These are phyloP conservation scores for Plectranthus barbatus DNA, from an alignment of 257 asterid species.

Conservation along the genomic window DNA sequence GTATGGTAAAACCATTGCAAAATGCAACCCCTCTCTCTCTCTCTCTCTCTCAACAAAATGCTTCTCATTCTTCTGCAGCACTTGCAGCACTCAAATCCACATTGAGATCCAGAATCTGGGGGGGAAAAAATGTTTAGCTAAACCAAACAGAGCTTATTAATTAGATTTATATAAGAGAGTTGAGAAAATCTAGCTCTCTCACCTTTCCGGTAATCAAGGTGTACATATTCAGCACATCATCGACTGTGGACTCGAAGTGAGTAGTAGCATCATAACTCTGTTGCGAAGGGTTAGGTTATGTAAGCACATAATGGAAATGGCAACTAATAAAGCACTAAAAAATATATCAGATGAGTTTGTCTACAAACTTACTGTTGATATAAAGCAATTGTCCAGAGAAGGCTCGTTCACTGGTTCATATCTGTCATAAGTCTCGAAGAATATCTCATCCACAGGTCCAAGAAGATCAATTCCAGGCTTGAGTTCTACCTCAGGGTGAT, in stretches of 20 bases:
- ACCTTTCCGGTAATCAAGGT: slow-evolving; percentile 63
- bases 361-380: slow-evolving; percentile 66
- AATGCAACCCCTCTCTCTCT: slow-evolving; percentile 10
- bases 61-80: slow-evolving; percentile 50
- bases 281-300: slow-evolving; percentile 8
- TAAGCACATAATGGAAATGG: slow-evolving; percentile 10
- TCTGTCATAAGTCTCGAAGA: slow-evolving; percentile 83
- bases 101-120: slow-evolving; percentile 47
- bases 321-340: background rate
- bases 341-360: slow-evolving; percentile 7
- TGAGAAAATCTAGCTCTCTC: background rate
- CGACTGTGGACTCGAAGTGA: slow-evolving; percentile 62
- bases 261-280: slow-evolving; percentile 69
- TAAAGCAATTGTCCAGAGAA: slow-evolving; percentile 77
- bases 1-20: slow-evolving; percentile 4
- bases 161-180: too few species aligned
- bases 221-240: slow-evolving; percentile 56
- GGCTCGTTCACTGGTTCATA: slow-evolving; percentile 83
- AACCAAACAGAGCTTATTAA: background rate
- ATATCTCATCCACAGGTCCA: slow-evolving; percentile 92
- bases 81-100: slow-evolving; percentile 54
- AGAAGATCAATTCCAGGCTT: slow-evolving; percentile 90
- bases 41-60: background rate
- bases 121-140: background rate
- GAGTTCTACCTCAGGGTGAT: slow-evolving; percentile 78